These are phyloP conservation scores for Bimuria novae-zelandiae DNA, from an alignment of 2,329 filamentous ascomycete genomes.

Conservation along the genomic window DNA sequence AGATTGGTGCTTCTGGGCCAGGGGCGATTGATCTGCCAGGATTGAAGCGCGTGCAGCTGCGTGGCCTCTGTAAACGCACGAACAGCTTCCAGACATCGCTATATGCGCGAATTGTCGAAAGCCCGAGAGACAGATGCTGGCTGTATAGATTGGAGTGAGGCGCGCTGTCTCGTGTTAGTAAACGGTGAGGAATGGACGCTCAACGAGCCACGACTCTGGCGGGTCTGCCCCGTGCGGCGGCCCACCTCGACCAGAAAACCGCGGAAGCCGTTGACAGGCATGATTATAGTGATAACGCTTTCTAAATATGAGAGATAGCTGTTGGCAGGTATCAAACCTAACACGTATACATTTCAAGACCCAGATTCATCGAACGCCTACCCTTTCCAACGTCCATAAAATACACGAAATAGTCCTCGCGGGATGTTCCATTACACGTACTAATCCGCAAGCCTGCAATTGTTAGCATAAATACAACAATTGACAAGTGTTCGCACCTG, in stretches of 20 bases:
- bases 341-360: neutral
- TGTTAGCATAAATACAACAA: neutral
- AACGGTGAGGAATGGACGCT: neutral
- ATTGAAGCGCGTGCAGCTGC: too few species aligned
- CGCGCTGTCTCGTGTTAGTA: neutral
- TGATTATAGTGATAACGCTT: too few species aligned
- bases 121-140: too few species aligned
- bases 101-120: too few species aligned
- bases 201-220: neutral
- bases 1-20: too few species aligned
- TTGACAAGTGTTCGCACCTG: constrained; percentile 46
- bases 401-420: neutral
- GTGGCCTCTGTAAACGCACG: too few species aligned
- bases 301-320: neutral
- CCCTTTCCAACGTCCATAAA: neutral
- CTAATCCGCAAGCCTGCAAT: constrained; percentile 3
- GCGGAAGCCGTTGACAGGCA: neutral
- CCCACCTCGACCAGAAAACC: too few species aligned
- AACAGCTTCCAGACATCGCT: too few species aligned
- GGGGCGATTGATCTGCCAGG: too few species aligned
- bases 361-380: neutral
- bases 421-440: neutral
- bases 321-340: neutral
- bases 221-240: neutral
- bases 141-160: too few species aligned